Evolutionary conservation across 352 stramenopile genomes (phyloP).

Genomic region (Phytophthora sp.): DNA sequence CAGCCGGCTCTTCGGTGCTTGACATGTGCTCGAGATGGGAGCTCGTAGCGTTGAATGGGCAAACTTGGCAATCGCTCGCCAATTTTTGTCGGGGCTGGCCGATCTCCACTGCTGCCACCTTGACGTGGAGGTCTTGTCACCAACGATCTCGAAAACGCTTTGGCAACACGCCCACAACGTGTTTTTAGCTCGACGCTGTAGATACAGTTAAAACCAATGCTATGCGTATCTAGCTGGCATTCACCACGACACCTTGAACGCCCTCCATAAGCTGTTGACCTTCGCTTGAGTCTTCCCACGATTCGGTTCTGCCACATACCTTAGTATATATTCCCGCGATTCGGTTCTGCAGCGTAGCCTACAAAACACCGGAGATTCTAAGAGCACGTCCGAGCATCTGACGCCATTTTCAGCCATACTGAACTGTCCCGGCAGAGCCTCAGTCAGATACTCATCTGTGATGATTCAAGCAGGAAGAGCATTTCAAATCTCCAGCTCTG

Average conservation of each 20-base stretch:
- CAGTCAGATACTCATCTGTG: too few species aligned
- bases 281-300: too few species aligned
- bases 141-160: not conserved
- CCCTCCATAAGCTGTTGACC: too few species aligned
- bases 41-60: slow-evolving; percentile 17
- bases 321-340: too few species aligned
- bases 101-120: not conserved
- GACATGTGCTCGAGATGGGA: slow-evolving; percentile 1
- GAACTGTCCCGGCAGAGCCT: too few species aligned
- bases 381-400: too few species aligned
- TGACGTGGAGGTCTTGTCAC: slow-evolving; percentile 9
- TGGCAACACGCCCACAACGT: slow-evolving; percentile 6
- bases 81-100: not conserved
- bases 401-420: too few species aligned
- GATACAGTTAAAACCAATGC: not conserved
- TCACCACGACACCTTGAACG: slow-evolving; percentile 2
- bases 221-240: slow-evolving; percentile 4
- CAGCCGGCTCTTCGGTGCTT: slow-evolving; percentile 9
- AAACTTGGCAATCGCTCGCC: not conserved
- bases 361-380: too few species aligned
- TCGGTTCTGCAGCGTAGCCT: too few species aligned
- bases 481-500: too few species aligned
- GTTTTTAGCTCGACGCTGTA: slow-evolving; percentile 4
- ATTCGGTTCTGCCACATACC: too few species aligned
- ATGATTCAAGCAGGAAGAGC: too few species aligned